Base-by-base conservation (phyloP, 75 land plant genomes). In the Adiantum capillusveneris region DNA sequence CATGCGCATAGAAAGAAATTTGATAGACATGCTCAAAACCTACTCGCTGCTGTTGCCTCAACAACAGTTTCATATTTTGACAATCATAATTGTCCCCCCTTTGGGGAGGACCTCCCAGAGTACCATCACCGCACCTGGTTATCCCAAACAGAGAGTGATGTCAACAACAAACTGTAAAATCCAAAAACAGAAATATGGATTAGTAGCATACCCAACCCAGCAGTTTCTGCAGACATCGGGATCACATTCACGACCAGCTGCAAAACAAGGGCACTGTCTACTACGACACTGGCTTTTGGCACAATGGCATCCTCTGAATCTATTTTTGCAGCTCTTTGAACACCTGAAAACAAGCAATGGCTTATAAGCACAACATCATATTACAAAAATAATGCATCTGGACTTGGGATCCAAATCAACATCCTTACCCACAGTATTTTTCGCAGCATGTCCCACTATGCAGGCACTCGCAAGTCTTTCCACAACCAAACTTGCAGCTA, bases 221-320 rank as follows among this genome's bases (percentile, higher is more conserved):
- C 99, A 95, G 60, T 95, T 95, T 60, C 99, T 78, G 64, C 99
- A 95, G 59, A 95, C 93, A 77, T 95, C 99, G 31, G 99, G 99
- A 64, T 95, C 99, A 74, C 99, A 95, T 76, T 95, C 99, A 43
- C 99, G 76, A 12, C 82, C 93, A 58, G 97, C 96, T 59, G 99
- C 99, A 87, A 87, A 95, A 69, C 99, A 95, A 0, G 99, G 99
- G 66, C 99, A 95, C 56, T 95, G 92, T 29, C 93, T 77, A 66
- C 97, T 95, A 50, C 92, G 84, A 57, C 99, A 95, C 60, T 90
- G 92, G 70, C 92, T 90, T 68, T 95, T 95, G 0, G 99, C 99
- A 80, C 99, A 95, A 54, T 95, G 99, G 59, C 99, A 95, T 2
- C 99, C 99, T 60, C 99, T 76, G 64, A 95, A 95, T 13, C 97